phyloP scores from a whole-genome alignment of 805 yeast genomes.

The Candida methanosorbosa region DNA sequence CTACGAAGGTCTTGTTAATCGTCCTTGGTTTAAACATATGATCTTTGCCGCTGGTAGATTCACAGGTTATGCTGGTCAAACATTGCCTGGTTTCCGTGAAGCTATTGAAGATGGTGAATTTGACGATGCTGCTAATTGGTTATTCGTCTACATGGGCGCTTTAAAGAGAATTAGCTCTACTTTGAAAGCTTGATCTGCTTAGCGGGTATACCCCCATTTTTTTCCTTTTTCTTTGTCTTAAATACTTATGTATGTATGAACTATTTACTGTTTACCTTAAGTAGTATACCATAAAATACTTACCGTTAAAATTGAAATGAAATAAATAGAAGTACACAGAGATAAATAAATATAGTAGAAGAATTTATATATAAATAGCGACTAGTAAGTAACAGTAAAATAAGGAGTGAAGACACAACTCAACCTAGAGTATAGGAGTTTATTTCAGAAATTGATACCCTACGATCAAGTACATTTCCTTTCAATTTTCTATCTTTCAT shows the following conservation, averaged over 20 bases:
- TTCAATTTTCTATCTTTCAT: conserved; percentile 19
- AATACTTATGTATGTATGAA: too few relatives aligned
- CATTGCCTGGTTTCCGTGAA: conserved; percentile 39
- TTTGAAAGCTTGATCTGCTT: neutral
- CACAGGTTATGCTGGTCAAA: conserved; percentile 42
- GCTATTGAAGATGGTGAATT: conserved; percentile 32
- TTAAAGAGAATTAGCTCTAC: neutral
- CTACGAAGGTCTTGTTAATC: conserved; percentile 31
- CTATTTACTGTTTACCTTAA: too few relatives aligned
- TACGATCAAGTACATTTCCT: conserved; percentile 19
- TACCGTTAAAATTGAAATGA: too few relatives aligned
- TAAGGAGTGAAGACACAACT: too few relatives aligned
- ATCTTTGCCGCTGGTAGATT: conserved; percentile 42
- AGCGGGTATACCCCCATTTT: too few relatives aligned
- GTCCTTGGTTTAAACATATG: conserved; percentile 42
- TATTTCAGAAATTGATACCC: conserved; percentile 19
- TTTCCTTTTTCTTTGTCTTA: too few relatives aligned
- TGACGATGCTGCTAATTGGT: conserved; percentile 15
- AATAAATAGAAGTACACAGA: too few relatives aligned
- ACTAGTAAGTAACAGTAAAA: too few relatives aligned
- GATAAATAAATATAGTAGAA: too few relatives aligned
- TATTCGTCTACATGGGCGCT: neutral
- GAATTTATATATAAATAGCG: too few relatives aligned
- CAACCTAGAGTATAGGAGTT: too few relatives aligned
- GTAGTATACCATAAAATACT: too few relatives aligned